Evolutionary conservation across 2,329 filamentous ascomycete genomes (phyloP).

Genomic region (Colletotrichum nymphaeae): DNA sequence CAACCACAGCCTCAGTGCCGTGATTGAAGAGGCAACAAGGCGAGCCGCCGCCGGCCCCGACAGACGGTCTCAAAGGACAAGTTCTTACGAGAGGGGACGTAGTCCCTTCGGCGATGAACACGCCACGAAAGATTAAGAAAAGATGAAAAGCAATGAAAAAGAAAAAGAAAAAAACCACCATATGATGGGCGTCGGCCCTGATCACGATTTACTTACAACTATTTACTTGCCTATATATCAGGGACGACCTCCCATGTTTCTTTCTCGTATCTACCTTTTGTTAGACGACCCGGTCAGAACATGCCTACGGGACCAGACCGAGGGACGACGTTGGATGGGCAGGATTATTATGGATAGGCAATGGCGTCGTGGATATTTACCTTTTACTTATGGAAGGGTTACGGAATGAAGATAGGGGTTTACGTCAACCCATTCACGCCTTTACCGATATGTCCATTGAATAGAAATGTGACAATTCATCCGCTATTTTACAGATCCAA

Average conservation of each 20-base stretch:
- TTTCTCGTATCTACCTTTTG: slow-evolving; percentile 35
- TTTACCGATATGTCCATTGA: slow-evolving; percentile 25
- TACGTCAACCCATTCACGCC: slow-evolving; percentile 21
- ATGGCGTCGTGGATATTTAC: slow-evolving; percentile 30
- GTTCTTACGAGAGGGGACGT: slow-evolving; percentile 44
- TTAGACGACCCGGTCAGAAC: slow-evolving; percentile 32
- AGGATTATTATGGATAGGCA: slow-evolving; percentile 33
- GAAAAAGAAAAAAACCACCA: not conserved
- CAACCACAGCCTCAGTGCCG: slow-evolving; percentile 62
- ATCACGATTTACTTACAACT: slow-evolving; percentile 31
- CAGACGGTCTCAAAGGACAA: slow-evolving; percentile 40
- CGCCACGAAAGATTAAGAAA: slow-evolving; percentile 60
- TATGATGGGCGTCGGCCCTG: slow-evolving; percentile 23
- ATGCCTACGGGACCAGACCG: slow-evolving; percentile 33
- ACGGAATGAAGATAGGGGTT: slow-evolving; percentile 30
- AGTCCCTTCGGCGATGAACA: slow-evolving; percentile 71
- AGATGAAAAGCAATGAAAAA: not conserved
- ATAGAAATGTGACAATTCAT: slow-evolving; percentile 28
- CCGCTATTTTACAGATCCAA: not conserved
- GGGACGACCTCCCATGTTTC: slow-evolving; percentile 30
- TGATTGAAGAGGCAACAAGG: slow-evolving; percentile 64
- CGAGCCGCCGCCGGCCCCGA: slow-evolving; percentile 48
- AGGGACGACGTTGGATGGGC: slow-evolving; percentile 34
- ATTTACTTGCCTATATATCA: slow-evolving; percentile 34
- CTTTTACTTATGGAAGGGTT: slow-evolving; percentile 25